Evolutionary conservation across 139 green algal genomes (phyloP).

Genomic region (Diplosphaera chodatii): DNA sequence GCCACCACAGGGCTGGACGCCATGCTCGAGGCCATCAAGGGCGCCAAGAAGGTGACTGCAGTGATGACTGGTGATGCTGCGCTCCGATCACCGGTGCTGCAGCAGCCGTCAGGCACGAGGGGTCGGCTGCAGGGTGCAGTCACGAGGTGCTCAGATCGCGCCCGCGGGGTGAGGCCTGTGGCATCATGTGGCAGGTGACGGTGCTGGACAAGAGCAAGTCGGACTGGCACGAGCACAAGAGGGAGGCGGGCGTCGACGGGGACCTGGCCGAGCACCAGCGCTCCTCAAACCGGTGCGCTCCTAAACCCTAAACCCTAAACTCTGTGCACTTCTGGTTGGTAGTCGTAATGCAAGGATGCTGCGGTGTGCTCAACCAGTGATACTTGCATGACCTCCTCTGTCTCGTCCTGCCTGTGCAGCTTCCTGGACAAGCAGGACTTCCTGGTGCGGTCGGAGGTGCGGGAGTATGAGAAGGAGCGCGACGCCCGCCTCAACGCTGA

Average conservation of each 20-base stretch:
- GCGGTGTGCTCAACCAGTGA: no score
- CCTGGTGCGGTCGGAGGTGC: conserved; percentile 70
- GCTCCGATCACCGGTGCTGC: no score
- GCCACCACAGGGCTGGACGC: conserved; percentile 40
- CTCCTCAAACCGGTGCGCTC: not conserved
- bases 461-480: conserved; percentile 82
- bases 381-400: no score
- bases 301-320: no score
- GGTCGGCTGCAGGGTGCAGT: no score
- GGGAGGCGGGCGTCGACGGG: conserved; percentile 7
- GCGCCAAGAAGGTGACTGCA: conserved; percentile 64
- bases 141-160: no score
- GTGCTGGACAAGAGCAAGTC: conserved; percentile 83
- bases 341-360: no score
- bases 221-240: conserved; percentile 80
- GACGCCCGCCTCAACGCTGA: conserved; percentile 61
- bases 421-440: conserved; percentile 86
- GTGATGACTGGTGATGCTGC: no score
- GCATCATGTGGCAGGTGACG: conserved; percentile 54
- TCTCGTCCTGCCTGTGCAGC: no score
- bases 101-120: no score
- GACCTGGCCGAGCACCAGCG: not conserved
- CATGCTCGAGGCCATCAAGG: conserved; percentile 47
- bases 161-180: no score
- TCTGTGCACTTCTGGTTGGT: no score